A percentile compares a stretch with the other conserved stretches of the same genome.
phyloP scores from a whole-genome alignment of 495 filamentous ascomycete genomes.

The Talaromyces ruber region DNA sequence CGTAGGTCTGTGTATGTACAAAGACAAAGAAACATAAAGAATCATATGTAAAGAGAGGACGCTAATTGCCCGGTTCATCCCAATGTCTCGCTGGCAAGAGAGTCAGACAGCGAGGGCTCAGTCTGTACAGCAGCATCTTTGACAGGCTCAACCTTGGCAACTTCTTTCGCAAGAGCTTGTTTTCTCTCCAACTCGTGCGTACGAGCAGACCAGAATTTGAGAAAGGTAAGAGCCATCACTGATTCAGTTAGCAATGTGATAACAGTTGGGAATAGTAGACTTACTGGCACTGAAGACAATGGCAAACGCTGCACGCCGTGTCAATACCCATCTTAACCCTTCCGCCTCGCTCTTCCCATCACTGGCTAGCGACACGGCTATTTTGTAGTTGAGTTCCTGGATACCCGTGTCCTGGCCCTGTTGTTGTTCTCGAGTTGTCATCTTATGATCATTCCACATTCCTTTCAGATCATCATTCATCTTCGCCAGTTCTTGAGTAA shows the following conservation, averaged over 20 bases:
- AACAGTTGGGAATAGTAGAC: conserved; percentile 6
- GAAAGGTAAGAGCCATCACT: conserved; percentile 41
- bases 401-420: conserved; percentile 74
- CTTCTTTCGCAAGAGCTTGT: conserved; percentile 16
- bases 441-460: conserved; percentile 93
- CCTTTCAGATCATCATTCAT: conserved; percentile 88
- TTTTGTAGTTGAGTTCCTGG: conserved; percentile 89
- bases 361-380: conserved; percentile 75
- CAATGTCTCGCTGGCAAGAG: conserved; percentile 29
- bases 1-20: background rate
- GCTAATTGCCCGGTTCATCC: conserved; percentile 16
- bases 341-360: conserved; percentile 89
- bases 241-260: conserved; percentile 14
- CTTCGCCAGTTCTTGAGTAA: conserved; percentile 68
- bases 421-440: conserved; percentile 81
- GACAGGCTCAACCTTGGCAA: conserved; percentile 8
- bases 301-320: conserved; percentile 73
- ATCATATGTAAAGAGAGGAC: background rate
- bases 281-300: conserved; percentile 45
- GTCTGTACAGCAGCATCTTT: conserved; percentile 19
- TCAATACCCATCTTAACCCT: conserved; percentile 81
- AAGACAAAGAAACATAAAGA: background rate
- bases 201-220: conserved; percentile 34
- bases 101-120: conserved; percentile 11
- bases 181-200: conserved; percentile 19